These are phyloP conservation scores for Xylaria sp. DNA, from an alignment of 2,329 filamentous ascomycete species.

Conservation along the genomic window DNA sequence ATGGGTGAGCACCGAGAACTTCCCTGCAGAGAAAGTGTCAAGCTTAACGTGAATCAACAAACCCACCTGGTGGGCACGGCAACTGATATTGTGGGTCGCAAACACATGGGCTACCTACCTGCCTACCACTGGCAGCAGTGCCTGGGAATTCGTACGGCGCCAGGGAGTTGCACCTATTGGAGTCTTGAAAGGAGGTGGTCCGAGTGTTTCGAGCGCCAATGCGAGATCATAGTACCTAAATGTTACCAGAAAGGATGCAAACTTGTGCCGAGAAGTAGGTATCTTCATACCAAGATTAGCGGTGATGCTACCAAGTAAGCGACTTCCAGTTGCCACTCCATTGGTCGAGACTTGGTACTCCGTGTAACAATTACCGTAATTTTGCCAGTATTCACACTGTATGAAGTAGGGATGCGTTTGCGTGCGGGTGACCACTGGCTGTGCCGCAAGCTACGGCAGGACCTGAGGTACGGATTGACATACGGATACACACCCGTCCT, in stretches of 20 bases:
- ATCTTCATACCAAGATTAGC: too few species aligned
- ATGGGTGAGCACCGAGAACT: background rate
- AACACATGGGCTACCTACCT: background rate
- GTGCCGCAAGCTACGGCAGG: too few species aligned
- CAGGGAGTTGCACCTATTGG: background rate
- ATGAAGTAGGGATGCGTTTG: background rate
- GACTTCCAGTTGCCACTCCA: too few species aligned
- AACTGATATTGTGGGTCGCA: constrained; percentile 14
- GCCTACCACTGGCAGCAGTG: background rate
- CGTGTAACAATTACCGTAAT: background rate
- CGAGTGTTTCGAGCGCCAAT: background rate
- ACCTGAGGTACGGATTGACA: too few species aligned
- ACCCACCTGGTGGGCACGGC: constrained; percentile 14
- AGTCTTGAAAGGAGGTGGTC: background rate
- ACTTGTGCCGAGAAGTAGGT: too few species aligned
- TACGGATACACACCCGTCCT: too few species aligned
- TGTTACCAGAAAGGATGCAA: too few species aligned
- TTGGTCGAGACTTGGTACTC: background rate
- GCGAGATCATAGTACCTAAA: too few species aligned
- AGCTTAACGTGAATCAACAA: constrained; percentile 14
- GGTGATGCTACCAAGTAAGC: too few species aligned
- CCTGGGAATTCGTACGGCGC: too few species aligned
- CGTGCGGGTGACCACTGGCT: background rate
- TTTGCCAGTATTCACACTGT: background rate
- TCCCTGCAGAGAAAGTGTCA: background rate